Evolutionary conservation across 2,329 filamentous ascomycete species (phyloP), one percentile per base, ranked within the genome.

Genomic region (Corinectria fuckeliana): DNA sequence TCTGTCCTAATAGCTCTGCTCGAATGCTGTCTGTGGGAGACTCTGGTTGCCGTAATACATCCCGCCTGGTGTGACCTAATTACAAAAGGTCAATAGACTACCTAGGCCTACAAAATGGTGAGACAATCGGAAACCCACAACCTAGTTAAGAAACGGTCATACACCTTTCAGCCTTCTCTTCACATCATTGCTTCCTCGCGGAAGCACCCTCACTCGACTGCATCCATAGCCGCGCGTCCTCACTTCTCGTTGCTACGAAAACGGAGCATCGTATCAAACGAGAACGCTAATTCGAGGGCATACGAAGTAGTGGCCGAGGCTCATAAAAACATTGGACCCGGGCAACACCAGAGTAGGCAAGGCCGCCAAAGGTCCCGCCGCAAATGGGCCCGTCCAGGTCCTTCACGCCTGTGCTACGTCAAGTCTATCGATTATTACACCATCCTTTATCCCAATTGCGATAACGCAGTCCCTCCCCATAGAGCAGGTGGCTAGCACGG

Each of bases 391-490:
- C 41, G 8, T 49, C 14, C n/a, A 21, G 34, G 30, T 21, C 23
- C 11, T 23, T 45, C 13, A 42, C 32, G 49, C 34, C n/a, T n/a
- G n/a, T n/a, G n/a, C n/a, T n/a, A n/a, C n/a, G n/a, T n/a, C n/a
- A n/a, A n/a, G n/a, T n/a, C n/a, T n/a, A n/a, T n/a, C n/a, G n/a
- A n/a, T n/a, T n/a, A 50, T 50, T 54, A 50, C 56, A 54, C 50
- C 56, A 53, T 59, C 18, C 45, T 34, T 45, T 39, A 34, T 34
- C 23, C 45, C 38, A 32, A 59, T 59, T 36, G 44, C 50, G 56
- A 59, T 55, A 60, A 39, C 47, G 57, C 32, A 51, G 47, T 56
- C 36, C 32, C 32, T 47, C 51, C 51, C 47, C 14, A 60, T 56
- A 32, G 45, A 42, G 36, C 34, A 49, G 52, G 57, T 53, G 47